Percentiles rank a stretch among this genome's conserved stretches.
Evolutionary conservation across 371 early-diverging fungal genomes (phyloP).

Genomic region (Lichtheimia ramosa): DNA sequence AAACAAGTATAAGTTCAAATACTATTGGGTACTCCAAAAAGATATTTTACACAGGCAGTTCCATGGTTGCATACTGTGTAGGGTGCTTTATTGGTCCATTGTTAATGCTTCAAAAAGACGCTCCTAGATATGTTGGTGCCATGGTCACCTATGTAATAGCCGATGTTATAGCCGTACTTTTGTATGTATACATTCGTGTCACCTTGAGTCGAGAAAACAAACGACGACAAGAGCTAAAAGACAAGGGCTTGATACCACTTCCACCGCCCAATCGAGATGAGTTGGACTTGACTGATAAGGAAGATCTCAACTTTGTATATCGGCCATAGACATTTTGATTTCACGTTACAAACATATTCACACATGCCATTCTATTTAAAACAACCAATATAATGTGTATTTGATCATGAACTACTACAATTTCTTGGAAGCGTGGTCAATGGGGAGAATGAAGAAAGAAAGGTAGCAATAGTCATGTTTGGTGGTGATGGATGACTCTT

Average conservation of each 20-base stretch:
- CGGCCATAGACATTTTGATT: too few relatives aligned
- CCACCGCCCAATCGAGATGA: constrained; percentile 20
- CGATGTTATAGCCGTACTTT: constrained; percentile 13
- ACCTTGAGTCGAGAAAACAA: constrained; percentile 6
- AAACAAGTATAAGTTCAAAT: constrained; percentile 7
- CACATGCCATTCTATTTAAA: too few relatives aligned
- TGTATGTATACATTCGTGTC: constrained; percentile 15
- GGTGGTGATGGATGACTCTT: too few relatives aligned
- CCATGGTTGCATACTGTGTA: constrained; percentile 20
- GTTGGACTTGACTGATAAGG: constrained; percentile 35
- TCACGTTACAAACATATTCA: too few relatives aligned
- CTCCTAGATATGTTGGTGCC: constrained; percentile 14
- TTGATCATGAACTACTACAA: too few relatives aligned
- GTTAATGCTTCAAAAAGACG: constrained; percentile 16
- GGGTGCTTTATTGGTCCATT: constrained; percentile 21
- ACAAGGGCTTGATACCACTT: constrained; percentile 1
- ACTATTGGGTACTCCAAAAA: constrained; percentile 14
- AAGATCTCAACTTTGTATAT: constrained; percentile 41
- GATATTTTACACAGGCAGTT: constrained; percentile 13
- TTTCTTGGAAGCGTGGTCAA: too few relatives aligned
- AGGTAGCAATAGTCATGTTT: too few relatives aligned
- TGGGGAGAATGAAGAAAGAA: too few relatives aligned
- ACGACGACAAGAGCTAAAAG: neutral
- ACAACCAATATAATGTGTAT: too few relatives aligned
- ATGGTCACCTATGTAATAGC: constrained; percentile 21